phyloP scores from a whole-genome alignment of 164 flowering plant species.

The Kalanchoe fedtschenkoi region DNA sequence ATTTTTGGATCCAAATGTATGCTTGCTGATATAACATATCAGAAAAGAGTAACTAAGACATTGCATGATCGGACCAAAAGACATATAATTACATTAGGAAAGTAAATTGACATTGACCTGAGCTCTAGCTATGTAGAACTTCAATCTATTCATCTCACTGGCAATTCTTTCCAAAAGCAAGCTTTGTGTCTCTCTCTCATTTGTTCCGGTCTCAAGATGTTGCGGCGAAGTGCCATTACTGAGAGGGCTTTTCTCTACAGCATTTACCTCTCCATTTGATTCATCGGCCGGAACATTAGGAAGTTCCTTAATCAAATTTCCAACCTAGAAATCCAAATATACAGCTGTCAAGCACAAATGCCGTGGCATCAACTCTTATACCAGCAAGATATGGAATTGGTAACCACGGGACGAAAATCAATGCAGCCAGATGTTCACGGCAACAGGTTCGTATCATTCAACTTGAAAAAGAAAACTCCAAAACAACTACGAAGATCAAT shows the following conservation, averaged over 20 bases:
- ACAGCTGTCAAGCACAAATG: not conserved
- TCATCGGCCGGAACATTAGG: slow-evolving; percentile 61
- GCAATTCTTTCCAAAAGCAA: slow-evolving; percentile 95
- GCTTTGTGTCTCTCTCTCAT: slow-evolving; percentile 87
- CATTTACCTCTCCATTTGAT: slow-evolving; percentile 47
- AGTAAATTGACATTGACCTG: slow-evolving; percentile 46
- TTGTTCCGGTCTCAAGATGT: slow-evolving; percentile 57
- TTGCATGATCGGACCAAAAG: not conserved
- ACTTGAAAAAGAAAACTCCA: no score
- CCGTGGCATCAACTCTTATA: not conserved
- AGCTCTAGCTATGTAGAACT: slow-evolving; percentile 82
- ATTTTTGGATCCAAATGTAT: no score
- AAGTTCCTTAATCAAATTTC: slow-evolving; percentile 56
- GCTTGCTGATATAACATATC: no score
- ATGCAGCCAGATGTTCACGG: not conserved
- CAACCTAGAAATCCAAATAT: slow-evolving; percentile 29
- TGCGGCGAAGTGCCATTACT: slow-evolving; percentile 41
- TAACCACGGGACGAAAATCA: not conserved
- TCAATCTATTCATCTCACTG: slow-evolving; percentile 96
- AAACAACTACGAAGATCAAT: not conserved
- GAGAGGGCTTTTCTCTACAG: slow-evolving; percentile 28
- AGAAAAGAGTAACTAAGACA: no score
- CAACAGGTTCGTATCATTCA: no score
- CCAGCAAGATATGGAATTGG: not conserved
- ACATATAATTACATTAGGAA: not conserved